These are phyloP conservation scores for Colletotrichum sp. DNA, from an alignment of 2,329 filamentous ascomycete species.

Conservation along the genomic window DNA sequence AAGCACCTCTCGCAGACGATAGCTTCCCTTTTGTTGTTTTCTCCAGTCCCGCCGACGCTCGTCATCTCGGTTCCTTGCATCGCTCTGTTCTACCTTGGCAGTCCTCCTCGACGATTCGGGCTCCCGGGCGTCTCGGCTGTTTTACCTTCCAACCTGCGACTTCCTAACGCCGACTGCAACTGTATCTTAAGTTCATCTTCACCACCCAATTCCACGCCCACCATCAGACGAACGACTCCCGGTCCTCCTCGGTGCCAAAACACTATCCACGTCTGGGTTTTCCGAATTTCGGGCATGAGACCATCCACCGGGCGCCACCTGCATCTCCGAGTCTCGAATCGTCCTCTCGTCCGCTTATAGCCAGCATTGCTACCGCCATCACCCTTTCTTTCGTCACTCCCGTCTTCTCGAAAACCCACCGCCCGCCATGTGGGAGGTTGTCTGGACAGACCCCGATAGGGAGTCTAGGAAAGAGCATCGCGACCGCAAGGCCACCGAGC, in stretches of 20 bases:
- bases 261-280: background rate
- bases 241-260: background rate
- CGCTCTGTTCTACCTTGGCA: background rate
- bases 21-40: background rate
- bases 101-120: background rate
- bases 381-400: background rate
- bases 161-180: background rate
- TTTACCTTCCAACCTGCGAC: slow-evolving; percentile 1
- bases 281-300: slow-evolving; percentile 2
- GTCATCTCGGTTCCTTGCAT: background rate
- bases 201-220: background rate
- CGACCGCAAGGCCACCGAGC: slow-evolving; percentile 51
- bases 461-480: slow-evolving; percentile 59
- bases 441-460: slow-evolving; percentile 61
- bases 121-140: background rate
- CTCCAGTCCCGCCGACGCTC: background rate
- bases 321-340: background rate
- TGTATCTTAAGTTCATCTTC: slow-evolving; percentile 13
- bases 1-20: background rate
- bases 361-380: background rate
- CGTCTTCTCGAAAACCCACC: background rate
- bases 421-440: slow-evolving; percentile 60
- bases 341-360: background rate
- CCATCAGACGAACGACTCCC: background rate
- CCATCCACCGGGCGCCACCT: background rate